These are phyloP conservation scores for Coniochaeta sp. DNA, from an alignment of 2,329 filamentous ascomycete genomes.

Conservation along the genomic window DNA sequence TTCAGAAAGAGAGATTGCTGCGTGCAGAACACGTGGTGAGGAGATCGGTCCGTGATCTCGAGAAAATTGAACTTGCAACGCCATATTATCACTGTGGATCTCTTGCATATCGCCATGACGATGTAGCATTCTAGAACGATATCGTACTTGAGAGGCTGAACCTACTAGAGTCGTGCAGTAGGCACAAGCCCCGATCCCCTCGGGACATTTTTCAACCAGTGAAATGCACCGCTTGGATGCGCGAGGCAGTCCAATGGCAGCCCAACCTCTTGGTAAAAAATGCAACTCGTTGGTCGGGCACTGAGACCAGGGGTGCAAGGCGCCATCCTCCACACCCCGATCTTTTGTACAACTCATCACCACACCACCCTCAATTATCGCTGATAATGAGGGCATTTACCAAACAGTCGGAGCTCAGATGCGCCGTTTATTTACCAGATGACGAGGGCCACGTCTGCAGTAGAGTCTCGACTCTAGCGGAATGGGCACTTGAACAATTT, in stretches of 20 bases:
- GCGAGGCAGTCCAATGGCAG: constrained; percentile 21
- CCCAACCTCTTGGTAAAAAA: constrained; percentile 24
- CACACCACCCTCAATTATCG: constrained; percentile 19
- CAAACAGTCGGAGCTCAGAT: background rate
- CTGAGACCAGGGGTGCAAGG: constrained; percentile 35
- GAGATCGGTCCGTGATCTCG: background rate
- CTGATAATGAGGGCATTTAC: background rate
- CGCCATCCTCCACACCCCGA: constrained; percentile 19
- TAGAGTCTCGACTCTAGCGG: background rate
- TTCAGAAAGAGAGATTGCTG: no score
- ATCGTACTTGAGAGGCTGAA: no score
- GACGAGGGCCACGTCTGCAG: background rate
- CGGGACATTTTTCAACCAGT: constrained; percentile 14
- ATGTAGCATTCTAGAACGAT: background rate
- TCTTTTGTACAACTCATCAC: constrained; percentile 42
- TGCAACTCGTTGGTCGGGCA: constrained; percentile 37
- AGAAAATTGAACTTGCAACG: background rate
- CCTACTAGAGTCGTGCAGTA: background rate
- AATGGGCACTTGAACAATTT: background rate
- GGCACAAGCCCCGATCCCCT: constrained; percentile 15
- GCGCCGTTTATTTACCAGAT: background rate
- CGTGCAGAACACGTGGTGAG: no score
- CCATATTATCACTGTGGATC: background rate
- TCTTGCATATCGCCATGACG: background rate
- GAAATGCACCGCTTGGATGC: background rate